Conservation (phyloP, 371 early-diverging fungal species). For the Rhizopus delemar region DNA sequence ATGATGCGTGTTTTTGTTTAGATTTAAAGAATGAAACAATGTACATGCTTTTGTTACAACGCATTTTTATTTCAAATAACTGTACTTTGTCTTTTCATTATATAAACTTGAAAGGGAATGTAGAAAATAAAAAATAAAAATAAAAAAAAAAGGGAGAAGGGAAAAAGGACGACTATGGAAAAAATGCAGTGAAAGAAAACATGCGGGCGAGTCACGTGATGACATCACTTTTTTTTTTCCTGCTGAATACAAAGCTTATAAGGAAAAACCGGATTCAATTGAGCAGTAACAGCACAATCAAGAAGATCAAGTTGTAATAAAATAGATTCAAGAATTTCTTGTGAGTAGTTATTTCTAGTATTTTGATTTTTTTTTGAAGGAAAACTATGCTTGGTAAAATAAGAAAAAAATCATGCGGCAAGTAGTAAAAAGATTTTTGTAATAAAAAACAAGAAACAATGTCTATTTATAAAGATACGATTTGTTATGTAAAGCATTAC, state of each 20-base stretch:
- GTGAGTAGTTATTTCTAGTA: no score
- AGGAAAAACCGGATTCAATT: not conserved
- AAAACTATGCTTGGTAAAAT: no score
- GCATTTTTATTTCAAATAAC: not conserved
- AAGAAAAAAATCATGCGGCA: no score
- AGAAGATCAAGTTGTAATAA: no score
- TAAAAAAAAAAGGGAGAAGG: not conserved
- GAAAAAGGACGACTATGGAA: not conserved
- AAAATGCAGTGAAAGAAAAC: not conserved
- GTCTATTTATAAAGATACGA: no score
- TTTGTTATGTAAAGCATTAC: no score
- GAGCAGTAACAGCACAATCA: no score
- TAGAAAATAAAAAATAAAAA: not conserved
- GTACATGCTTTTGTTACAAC: not conserved
- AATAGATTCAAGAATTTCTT: no score
- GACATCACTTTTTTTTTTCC: slow-evolving; percentile 8
- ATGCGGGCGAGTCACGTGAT: slow-evolving; percentile 14
- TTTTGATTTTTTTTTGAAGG: no score
- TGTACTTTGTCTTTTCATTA: not conserved
- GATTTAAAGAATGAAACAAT: not conserved
- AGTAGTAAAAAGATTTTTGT: no score
- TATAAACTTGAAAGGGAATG: not conserved
- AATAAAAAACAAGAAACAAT: no score
- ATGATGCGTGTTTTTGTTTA: no score
- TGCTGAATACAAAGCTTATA: slow-evolving; percentile 2